Evolutionary conservation across 2,329 filamentous ascomycete species (phyloP), one percentile per base, ranked within the genome.

Genomic region (Aspergillus carbonarius): DNA sequence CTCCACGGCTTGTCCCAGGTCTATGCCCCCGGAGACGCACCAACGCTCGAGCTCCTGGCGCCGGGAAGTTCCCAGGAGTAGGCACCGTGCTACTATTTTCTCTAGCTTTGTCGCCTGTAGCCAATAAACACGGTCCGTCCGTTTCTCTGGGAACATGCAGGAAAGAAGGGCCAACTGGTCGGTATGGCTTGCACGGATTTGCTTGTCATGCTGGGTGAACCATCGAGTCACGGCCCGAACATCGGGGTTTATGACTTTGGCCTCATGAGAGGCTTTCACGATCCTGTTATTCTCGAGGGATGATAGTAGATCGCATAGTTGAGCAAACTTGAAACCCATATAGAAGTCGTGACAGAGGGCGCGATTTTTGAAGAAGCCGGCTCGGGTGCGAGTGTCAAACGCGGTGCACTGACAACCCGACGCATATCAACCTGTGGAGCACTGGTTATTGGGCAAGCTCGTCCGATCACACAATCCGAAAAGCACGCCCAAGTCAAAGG

Each of bases 71-170:
- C 88, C 86, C 23, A 96, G 80, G 4, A 82, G 74, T n/a, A 93
- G 79, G 18, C 85, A 84, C 32, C 87, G 83, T 3, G 82, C 84
- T 15, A 96, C 81, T n/a, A 91, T 83, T 53, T 82, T 85, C 57
- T 87, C 84, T 0, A 96, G 79, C 0, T 78, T 81, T 5, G 66
- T 68, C 30, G 84, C 78, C 68, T 90, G 85, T 1, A 96, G 79
- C 37, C 81, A 83, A 70, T 93, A 96, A 1, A 93, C 89, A 27
- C 91, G 84, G 69, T 96, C 92, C 2, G 86, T 87, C 54, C 92
- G 82, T 63, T 83, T 87, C 62, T 92, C 88, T 0, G 92, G 91
- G 0, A 96, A 82, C 0, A 97, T 75, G 2, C 88, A 87, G 1
- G 90, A 93, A 0, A 96, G 78, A 1, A 96, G 76, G 2, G 90